These are phyloP conservation scores for Saitozyma sp. DNA, from an alignment of 768 basidiomycete species.

Conservation along the genomic window DNA sequence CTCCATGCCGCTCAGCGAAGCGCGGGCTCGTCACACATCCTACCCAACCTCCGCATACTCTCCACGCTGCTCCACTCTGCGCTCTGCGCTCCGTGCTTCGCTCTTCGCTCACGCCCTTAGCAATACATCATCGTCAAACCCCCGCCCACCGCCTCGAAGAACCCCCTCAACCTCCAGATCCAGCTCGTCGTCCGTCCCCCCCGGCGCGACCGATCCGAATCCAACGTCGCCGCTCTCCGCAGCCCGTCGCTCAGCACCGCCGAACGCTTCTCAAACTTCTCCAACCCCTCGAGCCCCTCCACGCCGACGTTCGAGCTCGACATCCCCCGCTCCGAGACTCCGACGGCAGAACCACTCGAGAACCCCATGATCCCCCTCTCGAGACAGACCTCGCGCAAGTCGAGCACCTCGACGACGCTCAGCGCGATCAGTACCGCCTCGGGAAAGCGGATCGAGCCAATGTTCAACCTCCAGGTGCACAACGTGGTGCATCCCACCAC, in stretches of 20 bases:
- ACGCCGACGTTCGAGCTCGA: constrained; percentile 1
- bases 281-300: constrained; percentile 1
- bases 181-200: constrained; percentile 65
- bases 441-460: constrained; percentile 45
- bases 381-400: constrained; percentile 17
- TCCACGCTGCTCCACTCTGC: too few species aligned
- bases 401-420: constrained; percentile 19
- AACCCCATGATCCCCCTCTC: not conserved
- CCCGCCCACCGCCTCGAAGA: constrained; percentile 78
- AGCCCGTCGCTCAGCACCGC: not conserved
- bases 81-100: not conserved
- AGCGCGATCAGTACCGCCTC: constrained; percentile 4
- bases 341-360: not conserved
- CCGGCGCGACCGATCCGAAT: constrained; percentile 26
- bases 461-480: constrained; percentile 51
- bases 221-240: constrained; percentile 4
- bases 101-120: constrained; percentile 54
- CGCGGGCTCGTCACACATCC: too few species aligned
- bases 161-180: constrained; percentile 85
- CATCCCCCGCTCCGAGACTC: not conserved
- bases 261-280: not conserved
- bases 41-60: too few species aligned
- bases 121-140: constrained; percentile 90
- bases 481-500: constrained; percentile 50
- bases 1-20: too few species aligned